phyloP scores from a whole-genome alignment of 2,329 filamentous ascomycete species.

The Anisogramma anomala region DNA sequence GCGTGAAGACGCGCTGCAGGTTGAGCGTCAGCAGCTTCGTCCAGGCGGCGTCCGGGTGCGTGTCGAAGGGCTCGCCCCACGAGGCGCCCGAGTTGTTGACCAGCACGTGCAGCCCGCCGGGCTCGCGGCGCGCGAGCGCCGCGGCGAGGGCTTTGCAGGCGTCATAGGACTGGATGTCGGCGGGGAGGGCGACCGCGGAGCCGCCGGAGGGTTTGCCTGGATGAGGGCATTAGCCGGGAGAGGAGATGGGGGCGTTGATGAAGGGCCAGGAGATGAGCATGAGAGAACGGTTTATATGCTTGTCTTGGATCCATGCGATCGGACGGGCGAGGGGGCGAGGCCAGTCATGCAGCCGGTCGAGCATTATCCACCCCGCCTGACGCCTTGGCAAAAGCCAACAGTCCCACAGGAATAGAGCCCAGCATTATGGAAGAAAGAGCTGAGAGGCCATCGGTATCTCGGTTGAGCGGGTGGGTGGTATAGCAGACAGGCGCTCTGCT shows the following conservation, averaged over 20 bases:
- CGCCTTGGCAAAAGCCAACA: too few species aligned
- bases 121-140: constrained; percentile 37
- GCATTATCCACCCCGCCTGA: too few species aligned
- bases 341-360: too few species aligned
- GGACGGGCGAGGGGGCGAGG: too few species aligned
- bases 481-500: too few species aligned
- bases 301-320: too few species aligned
- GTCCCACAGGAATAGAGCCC: too few species aligned
- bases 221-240: neutral
- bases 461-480: too few species aligned
- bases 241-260: neutral
- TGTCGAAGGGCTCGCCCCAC: constrained; percentile 50
- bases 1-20: constrained; percentile 56
- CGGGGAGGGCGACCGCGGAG: constrained; percentile 44
- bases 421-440: too few species aligned
- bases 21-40: constrained; percentile 51
- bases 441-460: too few species aligned
- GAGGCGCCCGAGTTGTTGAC: constrained; percentile 56
- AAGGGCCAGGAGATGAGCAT: neutral
- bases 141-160: constrained; percentile 43
- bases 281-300: too few species aligned
- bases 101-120: constrained; percentile 41
- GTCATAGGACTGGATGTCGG: constrained; percentile 50
- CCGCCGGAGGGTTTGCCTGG: constrained; percentile 26
- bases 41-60: constrained; percentile 48